These are phyloP conservation scores for Podila minutissima DNA, from an alignment of 192 early-diverging fungal genomes.

Conservation along the genomic window DNA sequence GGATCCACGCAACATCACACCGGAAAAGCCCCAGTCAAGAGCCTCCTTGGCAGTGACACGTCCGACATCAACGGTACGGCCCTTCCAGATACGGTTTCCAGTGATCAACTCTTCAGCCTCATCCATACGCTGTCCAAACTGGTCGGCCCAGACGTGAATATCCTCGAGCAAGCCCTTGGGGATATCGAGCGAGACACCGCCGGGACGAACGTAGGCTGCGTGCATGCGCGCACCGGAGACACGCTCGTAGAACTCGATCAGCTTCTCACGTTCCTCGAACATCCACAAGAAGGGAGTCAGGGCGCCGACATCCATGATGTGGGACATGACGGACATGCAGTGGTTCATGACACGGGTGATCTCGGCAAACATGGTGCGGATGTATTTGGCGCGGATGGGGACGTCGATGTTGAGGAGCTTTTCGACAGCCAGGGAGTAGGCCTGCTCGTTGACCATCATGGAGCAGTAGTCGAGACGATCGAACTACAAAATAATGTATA, in stretches of 20 bases:
- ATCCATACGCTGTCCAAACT: slow-evolving; percentile 90
- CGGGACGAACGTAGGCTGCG: slow-evolving; percentile 95
- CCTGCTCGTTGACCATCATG: slow-evolving; percentile 99
- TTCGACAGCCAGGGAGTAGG: slow-evolving; percentile 97
- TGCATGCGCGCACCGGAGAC: slow-evolving; percentile 99
- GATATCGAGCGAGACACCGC: slow-evolving; percentile 93
- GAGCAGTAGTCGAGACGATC: slow-evolving; percentile 98
- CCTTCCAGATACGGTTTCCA: slow-evolving; percentile 95
- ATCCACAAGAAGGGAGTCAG: slow-evolving; percentile 98
- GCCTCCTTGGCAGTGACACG: slow-evolving; percentile 90
- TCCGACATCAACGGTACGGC: slow-evolving; percentile 88
- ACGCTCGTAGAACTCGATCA: slow-evolving; percentile 99
- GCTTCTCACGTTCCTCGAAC: slow-evolving; percentile 99
- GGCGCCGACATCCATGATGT: slow-evolving; percentile 98
- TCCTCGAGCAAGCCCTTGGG: slow-evolving; percentile 95
- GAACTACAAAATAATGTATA: slow-evolving; percentile 58
- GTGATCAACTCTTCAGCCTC: slow-evolving; percentile 96
- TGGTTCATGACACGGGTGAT: slow-evolving; percentile 98
- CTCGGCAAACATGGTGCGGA: slow-evolving; percentile 97
- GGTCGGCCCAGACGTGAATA: slow-evolving; percentile 93
- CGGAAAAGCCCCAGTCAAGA: slow-evolving; percentile 91
- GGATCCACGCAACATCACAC: slow-evolving; percentile 94
- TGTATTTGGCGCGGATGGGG: slow-evolving; percentile 93
- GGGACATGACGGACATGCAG: slow-evolving; percentile 96
- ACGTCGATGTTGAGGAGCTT: slow-evolving; percentile 98